Evolutionary conservation across 495 filamentous ascomycete genomes (phyloP).

Genomic region (Entonaema liquescens): DNA sequence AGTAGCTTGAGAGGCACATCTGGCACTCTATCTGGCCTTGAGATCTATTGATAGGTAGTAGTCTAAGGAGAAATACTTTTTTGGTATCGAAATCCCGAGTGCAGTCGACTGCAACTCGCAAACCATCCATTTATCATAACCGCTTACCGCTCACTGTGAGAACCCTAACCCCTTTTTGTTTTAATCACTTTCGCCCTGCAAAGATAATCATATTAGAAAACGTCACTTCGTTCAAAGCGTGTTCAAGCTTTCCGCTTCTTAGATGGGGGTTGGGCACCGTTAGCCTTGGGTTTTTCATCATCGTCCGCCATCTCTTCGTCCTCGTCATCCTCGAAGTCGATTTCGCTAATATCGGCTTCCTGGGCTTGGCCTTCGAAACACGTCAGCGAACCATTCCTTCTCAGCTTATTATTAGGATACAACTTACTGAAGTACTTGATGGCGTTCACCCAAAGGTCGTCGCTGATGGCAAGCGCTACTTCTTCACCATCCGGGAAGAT

Average conservation of each 20-base stretch:
- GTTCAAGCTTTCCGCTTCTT: slow-evolving; percentile 41
- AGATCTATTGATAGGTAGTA: slow-evolving; percentile 13
- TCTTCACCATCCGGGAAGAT: slow-evolving; percentile 84
- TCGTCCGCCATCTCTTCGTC: slow-evolving; percentile 47
- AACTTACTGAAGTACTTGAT: slow-evolving; percentile 89
- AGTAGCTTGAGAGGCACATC: background rate
- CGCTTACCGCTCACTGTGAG: background rate
- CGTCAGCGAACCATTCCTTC: slow-evolving; percentile 16
- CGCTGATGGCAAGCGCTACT: slow-evolving; percentile 78
- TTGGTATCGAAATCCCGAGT: slow-evolving; percentile 26
- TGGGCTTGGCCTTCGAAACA: slow-evolving; percentile 64
- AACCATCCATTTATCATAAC: slow-evolving; percentile 7
- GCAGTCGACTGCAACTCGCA: slow-evolving; percentile 4
- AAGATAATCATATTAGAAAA: slow-evolving; percentile 15
- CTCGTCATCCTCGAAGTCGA: slow-evolving; percentile 66
- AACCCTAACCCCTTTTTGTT: background rate
- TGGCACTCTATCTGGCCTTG: background rate
- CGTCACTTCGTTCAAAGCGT: slow-evolving; percentile 16
- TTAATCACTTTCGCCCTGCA: slow-evolving; percentile 14
- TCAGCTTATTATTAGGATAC: background rate
- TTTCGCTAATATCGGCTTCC: slow-evolving; percentile 66
- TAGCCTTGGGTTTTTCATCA: slow-evolving; percentile 52
- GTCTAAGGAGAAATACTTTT: background rate
- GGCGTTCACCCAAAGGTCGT: slow-evolving; percentile 87
- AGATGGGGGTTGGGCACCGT: slow-evolving; percentile 50